Conservation (phyloP, 2,329 filamentous ascomycete genomes). For the Diaporthe humulicola region DNA sequence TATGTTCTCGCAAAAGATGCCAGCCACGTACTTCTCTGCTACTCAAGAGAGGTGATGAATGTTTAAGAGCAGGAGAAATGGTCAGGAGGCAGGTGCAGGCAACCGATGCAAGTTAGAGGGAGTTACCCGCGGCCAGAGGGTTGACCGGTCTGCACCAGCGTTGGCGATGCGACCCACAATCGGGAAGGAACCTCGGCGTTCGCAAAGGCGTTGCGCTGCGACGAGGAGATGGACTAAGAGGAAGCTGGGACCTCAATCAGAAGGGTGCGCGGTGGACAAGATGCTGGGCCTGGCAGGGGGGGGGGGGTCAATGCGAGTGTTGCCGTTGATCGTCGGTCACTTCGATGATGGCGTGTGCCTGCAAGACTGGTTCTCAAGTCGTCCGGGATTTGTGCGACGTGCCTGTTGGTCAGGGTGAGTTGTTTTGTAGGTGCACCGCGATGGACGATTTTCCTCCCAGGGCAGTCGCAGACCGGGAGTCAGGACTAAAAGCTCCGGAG, state of each 20-base stretch:
- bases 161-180: conserved; percentile 8
- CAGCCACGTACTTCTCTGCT: neutral
- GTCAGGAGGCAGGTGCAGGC: neutral
- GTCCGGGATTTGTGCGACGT: neutral
- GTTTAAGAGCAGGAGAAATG: neutral
- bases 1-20: neutral
- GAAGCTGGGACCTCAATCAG: neutral
- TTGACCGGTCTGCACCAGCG: neutral
- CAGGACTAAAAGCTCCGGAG: conserved; percentile 25
- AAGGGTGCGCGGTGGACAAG: neutral
- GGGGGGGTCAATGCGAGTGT: neutral
- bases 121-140: neutral
- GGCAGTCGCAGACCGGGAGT: conserved; percentile 7
- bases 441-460: neutral
- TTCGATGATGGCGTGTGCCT: neutral
- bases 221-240: neutral
- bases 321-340: neutral
- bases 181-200: neutral
- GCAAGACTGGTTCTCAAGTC: neutral
- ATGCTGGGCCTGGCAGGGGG: neutral
- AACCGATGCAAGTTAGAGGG: neutral
- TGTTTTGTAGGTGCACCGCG: neutral
- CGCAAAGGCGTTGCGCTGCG: neutral
- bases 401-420: neutral
- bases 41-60: neutral